These are phyloP conservation scores for Albifimbria verrucaria DNA, from an alignment of 2,329 filamentous ascomycete species.

Conservation along the genomic window DNA sequence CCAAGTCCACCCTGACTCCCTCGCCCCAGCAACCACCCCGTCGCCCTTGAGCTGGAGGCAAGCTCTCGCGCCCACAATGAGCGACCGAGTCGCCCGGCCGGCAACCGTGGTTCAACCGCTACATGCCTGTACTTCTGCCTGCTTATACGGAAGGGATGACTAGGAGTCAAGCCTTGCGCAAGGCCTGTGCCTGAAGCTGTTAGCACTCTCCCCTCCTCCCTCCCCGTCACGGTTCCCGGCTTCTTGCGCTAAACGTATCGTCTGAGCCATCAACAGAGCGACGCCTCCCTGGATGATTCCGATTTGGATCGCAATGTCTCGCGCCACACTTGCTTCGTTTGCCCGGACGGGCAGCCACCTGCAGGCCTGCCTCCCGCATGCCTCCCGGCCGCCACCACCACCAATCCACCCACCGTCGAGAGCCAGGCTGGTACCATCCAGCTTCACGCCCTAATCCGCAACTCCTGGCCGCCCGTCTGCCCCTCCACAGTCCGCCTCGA, in stretches of 20 bases:
- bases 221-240: not conserved
- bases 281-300: not conserved
- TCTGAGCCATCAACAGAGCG: not conserved
- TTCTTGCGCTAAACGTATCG: not conserved
- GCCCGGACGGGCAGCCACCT: not conserved
- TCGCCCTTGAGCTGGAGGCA: not conserved
- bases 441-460: not conserved
- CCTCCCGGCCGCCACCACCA: not conserved
- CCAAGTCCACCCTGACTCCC: not conserved
- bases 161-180: not conserved
- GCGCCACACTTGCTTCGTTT: not conserved
- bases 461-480: not conserved
- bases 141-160: not conserved
- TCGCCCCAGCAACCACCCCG: not conserved
- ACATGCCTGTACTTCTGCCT: not conserved
- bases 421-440: not conserved
- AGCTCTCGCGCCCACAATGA: not conserved
- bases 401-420: not conserved
- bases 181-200: slow-evolving; percentile 1
- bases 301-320: not conserved
- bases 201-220: not conserved
- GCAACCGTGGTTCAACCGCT: not conserved
- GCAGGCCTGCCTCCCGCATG: not conserved
- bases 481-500: not conserved
- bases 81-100: not conserved